Base-by-base conservation (phyloP, 2,329 filamentous ascomycete species). In the Colletotrichum truncatum region DNA sequence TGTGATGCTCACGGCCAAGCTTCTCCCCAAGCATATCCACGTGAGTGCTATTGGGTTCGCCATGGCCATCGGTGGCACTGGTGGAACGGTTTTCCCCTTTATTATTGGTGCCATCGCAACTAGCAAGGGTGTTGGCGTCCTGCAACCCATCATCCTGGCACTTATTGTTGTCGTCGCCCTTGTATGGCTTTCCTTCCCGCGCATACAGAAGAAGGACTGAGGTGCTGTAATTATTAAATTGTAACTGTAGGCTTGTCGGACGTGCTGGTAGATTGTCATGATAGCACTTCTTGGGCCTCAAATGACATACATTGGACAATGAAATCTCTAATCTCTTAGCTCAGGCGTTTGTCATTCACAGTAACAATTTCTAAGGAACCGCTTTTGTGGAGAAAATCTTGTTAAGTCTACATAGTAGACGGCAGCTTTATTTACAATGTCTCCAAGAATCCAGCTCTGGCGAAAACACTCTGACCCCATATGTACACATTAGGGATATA, bases 1-100 rank as follows among this genome's bases (percentile, higher is more conserved):
- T 0, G 83, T 94, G 8, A 88, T 92, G n/a, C 85, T 89, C 2
- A 87, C 88, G 4, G 91, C 90, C 0, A 93, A 91, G 68, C 79
- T 94, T 3, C 81, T 94, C 0, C 92, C 92, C 0, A 84, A 84
- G 45, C 84, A 90, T 62, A 80, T 93, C 4, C 92, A 94, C 69
- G 91, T 93, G 6, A 87, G 85, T 6, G 87, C 88, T 0, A 91
- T 94, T 64, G 91, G 92, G 0, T 94, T 94, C 67, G 89, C 89
- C 1, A 88, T 91, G 48, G 91, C 91, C 0, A 86, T 93, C 73
- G 92, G 92, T 0, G 90, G 91, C 0, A 85, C 83, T 1, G 92
- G 92, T 0, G 91, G 89, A 2, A 89, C 90, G 0, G 74, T 88
- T 4, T 75, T 91, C 77, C 80, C 89, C 62, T 76, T 91, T 79